Conservation (phyloP, 495 filamentous ascomycete species). For the Chaetomium fimeti region DNA sequence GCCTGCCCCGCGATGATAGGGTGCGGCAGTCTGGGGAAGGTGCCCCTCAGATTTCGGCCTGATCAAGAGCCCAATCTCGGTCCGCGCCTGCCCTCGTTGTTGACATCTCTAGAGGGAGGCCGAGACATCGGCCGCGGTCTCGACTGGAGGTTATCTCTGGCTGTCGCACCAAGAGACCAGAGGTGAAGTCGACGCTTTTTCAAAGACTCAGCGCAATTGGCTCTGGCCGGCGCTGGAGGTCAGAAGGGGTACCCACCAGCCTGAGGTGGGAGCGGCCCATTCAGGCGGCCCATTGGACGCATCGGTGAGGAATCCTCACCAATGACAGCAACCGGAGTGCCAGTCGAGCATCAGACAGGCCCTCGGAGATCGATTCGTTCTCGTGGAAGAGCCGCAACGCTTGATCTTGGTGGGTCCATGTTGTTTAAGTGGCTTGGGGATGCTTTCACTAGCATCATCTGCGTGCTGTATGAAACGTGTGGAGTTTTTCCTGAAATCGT, state of each 20-base stretch:
- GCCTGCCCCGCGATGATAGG: conserved; percentile 36
- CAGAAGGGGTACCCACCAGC: conserved; percentile 24
- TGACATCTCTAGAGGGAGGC: neutral
- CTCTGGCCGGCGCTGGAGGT: neutral
- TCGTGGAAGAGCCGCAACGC: conserved; percentile 32
- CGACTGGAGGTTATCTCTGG: conserved; percentile 3
- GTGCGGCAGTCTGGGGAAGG: conserved; percentile 31
- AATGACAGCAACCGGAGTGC: conserved; percentile 30
- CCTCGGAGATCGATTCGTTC: conserved; percentile 21
- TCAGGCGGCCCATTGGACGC: conserved; percentile 36
- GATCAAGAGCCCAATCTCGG: conserved; percentile 9
- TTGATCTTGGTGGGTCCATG: conserved; percentile 1
- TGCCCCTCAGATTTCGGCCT: conserved; percentile 19
- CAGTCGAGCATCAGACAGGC: conserved; percentile 29
- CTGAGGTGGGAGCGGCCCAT: conserved; percentile 30
- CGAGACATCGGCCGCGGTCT: neutral
- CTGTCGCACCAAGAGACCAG: conserved; percentile 17
- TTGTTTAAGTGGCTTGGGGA: neutral
- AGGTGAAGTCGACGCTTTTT: conserved; percentile 23
- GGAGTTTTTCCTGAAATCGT: neutral
- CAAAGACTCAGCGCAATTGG: conserved; percentile 31
- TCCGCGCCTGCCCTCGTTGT: neutral
- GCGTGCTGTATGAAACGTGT: neutral
- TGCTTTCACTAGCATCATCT: neutral
- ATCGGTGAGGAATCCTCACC: conserved; percentile 28